Conservation (phyloP, 441 rosid genomes). For the Populus hybrid region DNA sequence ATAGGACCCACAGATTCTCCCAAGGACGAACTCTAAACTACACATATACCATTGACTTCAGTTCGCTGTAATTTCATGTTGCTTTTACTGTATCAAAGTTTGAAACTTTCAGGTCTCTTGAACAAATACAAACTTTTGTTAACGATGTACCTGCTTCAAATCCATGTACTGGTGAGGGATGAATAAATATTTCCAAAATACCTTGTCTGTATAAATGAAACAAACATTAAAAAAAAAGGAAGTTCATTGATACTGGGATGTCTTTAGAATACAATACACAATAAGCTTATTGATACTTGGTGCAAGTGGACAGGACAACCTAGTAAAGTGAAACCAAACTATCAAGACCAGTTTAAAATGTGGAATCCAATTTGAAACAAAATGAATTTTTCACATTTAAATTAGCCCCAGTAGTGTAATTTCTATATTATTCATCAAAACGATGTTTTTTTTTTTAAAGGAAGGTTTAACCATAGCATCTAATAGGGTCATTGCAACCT, state of each 20-base stretch:
- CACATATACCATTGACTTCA: background rate
- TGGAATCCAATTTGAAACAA: background rate
- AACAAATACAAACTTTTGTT: too few relatives aligned
- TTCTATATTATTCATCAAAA: background rate
- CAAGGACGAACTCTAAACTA: slow-evolving; percentile 69
- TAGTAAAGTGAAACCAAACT: background rate
- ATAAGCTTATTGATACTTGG: background rate
- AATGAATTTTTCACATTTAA: background rate
- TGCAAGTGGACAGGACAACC: background rate
- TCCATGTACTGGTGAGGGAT: background rate
- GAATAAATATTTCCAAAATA: background rate
- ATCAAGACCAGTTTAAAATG: background rate
- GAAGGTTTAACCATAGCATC: slow-evolving; percentile 64
- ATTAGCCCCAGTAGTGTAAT: background rate
- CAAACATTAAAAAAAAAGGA: background rate
- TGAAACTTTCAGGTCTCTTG: background rate
- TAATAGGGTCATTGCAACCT: slow-evolving; percentile 81
- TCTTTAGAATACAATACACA: background rate
- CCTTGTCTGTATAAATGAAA: background rate
- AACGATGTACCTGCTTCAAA: background rate
- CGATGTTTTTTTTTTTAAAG: too few relatives aligned
- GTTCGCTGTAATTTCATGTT: background rate
- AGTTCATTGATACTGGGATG: background rate
- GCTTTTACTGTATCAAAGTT: background rate
- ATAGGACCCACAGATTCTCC: slow-evolving; percentile 11